These are phyloP conservation scores for Xylaria grammica DNA, from an alignment of 495 filamentous ascomycete genomes.

Conservation along the genomic window DNA sequence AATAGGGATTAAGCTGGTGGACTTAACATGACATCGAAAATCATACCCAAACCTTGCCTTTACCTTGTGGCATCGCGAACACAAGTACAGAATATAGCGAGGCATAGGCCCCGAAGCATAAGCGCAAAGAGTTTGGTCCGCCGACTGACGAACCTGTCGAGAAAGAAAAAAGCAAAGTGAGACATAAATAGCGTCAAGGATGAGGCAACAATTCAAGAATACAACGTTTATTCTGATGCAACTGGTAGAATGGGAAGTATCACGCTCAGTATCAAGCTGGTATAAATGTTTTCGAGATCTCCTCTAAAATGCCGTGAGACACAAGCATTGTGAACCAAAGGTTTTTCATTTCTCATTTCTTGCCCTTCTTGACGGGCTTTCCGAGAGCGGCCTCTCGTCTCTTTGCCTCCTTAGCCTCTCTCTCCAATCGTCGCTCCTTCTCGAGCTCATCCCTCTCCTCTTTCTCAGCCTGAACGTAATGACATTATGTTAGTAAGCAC, in stretches of 20 bases:
- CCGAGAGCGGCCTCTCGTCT: conserved; percentile 63
- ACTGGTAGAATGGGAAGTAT: background rate
- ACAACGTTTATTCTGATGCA: background rate
- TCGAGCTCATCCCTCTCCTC: conserved; percentile 71
- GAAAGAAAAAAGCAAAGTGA: no score
- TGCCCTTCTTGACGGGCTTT: conserved; percentile 42
- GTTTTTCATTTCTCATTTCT: conserved; percentile 40
- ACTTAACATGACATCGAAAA: no score
- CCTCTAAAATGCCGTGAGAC: background rate
- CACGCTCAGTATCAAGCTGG: no score
- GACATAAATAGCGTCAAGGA: no score
- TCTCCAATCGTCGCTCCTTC: conserved; percentile 54
- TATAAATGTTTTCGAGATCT: background rate
- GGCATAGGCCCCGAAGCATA: no score
- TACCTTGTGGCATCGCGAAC: no score
- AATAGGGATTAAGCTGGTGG: no score
- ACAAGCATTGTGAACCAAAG: background rate
- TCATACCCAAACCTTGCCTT: no score
- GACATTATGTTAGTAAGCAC: conserved; percentile 20
- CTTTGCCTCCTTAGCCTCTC: conserved; percentile 66
- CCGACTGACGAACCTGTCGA: no score
- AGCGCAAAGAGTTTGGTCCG: no score
- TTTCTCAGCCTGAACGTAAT: conserved; percentile 62
- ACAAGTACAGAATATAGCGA: no score
- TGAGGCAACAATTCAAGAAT: background rate